phyloP scores from a whole-genome alignment of 305 asterid genomes.

The Solanum aculeatissimum region DNA sequence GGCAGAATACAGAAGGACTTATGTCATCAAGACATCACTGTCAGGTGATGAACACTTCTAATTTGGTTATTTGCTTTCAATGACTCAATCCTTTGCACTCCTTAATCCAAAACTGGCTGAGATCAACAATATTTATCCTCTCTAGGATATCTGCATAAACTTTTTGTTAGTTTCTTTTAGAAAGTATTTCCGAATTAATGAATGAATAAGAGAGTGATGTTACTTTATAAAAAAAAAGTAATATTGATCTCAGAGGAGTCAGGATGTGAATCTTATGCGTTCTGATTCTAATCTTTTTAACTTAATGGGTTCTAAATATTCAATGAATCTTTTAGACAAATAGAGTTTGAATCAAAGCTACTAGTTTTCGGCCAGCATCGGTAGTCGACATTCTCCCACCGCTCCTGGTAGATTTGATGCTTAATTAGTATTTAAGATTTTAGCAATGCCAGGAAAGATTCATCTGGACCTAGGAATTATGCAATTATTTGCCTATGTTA shows the following conservation, averaged over 20 bases:
- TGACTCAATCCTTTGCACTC: neutral
- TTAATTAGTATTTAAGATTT: neutral
- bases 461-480: neutral
- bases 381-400: neutral
- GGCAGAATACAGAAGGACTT: slow-evolving; percentile 9
- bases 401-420: neutral
- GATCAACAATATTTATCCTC: neutral
- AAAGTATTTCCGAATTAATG: neutral
- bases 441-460: neutral
- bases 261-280: neutral
- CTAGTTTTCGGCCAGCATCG: neutral
- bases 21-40: slow-evolving; percentile 18
- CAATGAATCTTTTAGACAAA: neutral
- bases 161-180: neutral
- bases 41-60: slow-evolving; percentile 12
- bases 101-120: neutral
- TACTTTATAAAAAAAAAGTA: neutral
- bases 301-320: neutral
- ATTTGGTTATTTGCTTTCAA: neutral
- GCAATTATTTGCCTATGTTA: neutral
- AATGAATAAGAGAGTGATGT: neutral
- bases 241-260: neutral
- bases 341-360: neutral
- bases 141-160: neutral
- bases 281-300: no score